These are phyloP conservation scores for Fusarium scirpi DNA, from an alignment of 2,329 filamentous ascomycete genomes.

Conservation along the genomic window DNA sequence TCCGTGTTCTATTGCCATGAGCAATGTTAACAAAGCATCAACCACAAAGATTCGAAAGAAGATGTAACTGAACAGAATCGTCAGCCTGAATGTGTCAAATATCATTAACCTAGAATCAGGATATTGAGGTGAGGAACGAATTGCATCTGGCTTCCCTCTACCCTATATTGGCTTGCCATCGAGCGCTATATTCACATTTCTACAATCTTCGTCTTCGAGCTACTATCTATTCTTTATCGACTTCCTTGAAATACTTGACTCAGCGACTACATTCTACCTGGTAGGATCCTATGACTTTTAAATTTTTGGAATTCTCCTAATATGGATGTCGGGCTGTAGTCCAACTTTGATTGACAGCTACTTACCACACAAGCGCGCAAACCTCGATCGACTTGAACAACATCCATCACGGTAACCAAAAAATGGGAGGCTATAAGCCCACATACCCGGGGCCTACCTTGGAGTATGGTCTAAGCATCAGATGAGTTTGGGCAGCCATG, in stretches of 20 bases:
- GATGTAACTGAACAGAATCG: not conserved
- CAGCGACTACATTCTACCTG: accelerated
- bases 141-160: not conserved
- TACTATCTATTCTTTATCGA: accelerated
- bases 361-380: too few relatives aligned
- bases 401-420: too few relatives aligned
- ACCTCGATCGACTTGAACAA: too few relatives aligned
- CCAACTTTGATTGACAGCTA: accelerated
- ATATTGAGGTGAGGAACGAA: accelerated
- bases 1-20: accelerated
- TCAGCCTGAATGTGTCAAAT: accelerated
- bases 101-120: accelerated
- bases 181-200: not conserved
- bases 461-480: too few relatives aligned
- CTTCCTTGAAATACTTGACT: too few relatives aligned
- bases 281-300: not conserved
- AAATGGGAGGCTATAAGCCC: accelerated
- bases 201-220: accelerated
- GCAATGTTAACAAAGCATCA: not conserved
- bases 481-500: too few relatives aligned
- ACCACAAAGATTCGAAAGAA: not conserved
- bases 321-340: too few relatives aligned
- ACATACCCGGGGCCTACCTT: too few relatives aligned
- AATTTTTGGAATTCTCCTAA: accelerated
- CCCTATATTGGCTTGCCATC: not conserved